Percentiles rank a stretch among this genome's conserved stretches.
phyloP scores from a whole-genome alignment of 1,284 basidiomycete species.

The Rhodofomes roseus region DNA sequence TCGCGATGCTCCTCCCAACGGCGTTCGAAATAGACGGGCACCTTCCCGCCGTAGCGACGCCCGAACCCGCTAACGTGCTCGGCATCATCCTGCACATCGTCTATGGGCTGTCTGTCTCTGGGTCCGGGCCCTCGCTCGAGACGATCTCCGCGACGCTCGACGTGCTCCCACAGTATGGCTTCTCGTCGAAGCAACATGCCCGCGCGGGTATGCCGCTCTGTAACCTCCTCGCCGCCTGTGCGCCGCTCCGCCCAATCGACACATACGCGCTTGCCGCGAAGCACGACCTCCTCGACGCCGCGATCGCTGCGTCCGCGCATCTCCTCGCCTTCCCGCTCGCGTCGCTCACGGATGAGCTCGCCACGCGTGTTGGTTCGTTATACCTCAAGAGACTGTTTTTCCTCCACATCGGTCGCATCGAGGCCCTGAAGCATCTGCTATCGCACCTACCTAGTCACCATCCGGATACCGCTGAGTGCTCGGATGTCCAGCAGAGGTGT shows the following conservation, averaged over 20 bases:
- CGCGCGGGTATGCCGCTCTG: slow-evolving; percentile 21
- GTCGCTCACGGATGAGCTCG: slow-evolving; percentile 29
- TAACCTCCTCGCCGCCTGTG: slow-evolving; percentile 24
- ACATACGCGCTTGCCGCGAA: slow-evolving; percentile 33
- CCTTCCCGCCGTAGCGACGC: slow-evolving; percentile 7
- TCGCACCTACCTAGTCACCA: slow-evolving; percentile 28
- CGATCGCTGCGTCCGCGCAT: slow-evolving; percentile 29
- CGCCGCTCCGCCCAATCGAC: slow-evolving; percentile 27
- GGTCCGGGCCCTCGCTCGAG: slow-evolving; percentile 20
- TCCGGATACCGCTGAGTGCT: slow-evolving; percentile 22
- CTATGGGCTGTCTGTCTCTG: slow-evolving; percentile 26
- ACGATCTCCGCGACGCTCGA: slow-evolving; percentile 20
- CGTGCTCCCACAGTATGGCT: slow-evolving; percentile 26
- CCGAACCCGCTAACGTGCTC: slow-evolving; percentile 24
- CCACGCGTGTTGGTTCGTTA: slow-evolving; percentile 29
- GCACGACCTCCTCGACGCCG: slow-evolving; percentile 28
- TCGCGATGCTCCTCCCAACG: slow-evolving; percentile 5
- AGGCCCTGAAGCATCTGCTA: slow-evolving; percentile 30
- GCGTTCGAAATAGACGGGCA: not conserved
- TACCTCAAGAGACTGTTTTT: slow-evolving; percentile 36
- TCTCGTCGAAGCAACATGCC: slow-evolving; percentile 14
- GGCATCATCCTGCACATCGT: slow-evolving; percentile 31
- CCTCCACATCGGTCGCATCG: slow-evolving; percentile 32
- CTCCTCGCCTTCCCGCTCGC: slow-evolving; percentile 29
- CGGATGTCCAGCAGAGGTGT: slow-evolving; percentile 21